phyloP scores from a whole-genome alignment of 176 grass and related monocot genomes.

The Pharus latifolius region DNA sequence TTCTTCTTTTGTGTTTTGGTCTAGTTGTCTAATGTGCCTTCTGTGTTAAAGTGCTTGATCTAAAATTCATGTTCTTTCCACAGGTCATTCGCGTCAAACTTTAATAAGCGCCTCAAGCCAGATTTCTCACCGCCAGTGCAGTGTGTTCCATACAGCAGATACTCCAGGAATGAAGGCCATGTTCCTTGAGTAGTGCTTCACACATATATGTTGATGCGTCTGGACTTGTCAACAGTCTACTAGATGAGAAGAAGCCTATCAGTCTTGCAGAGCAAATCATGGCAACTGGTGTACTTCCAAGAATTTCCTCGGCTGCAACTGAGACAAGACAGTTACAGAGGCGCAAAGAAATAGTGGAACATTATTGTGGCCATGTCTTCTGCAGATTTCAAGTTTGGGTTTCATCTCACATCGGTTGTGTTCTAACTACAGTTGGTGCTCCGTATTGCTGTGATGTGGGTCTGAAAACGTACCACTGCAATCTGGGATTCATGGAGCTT shows the following conservation, averaged over 20 bases:
- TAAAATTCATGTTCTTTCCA: not conserved
- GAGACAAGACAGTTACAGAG: not conserved
- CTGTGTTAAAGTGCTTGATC: not conserved
- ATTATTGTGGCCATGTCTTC: not conserved
- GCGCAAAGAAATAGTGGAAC: not conserved
- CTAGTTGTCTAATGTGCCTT: not conserved
- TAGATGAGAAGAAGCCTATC: not conserved
- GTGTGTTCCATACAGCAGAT: constrained; percentile 43
- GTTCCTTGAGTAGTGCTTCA: constrained; percentile 22
- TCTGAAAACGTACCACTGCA: not conserved
- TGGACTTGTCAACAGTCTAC: not conserved
- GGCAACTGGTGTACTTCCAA: not conserved
- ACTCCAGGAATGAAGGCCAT: constrained; percentile 40
- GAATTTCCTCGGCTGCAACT: not conserved
- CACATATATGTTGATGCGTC: not conserved
- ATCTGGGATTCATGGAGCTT: not conserved
- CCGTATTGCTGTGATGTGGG: not conserved
- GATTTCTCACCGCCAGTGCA: constrained; percentile 28
- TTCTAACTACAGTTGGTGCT: not conserved
- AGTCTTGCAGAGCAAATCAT: not conserved
- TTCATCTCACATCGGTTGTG: not conserved
- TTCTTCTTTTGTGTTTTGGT: not conserved
- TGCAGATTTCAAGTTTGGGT: not conserved
- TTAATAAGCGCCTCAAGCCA: constrained; percentile 45
- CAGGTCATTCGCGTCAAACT: constrained; percentile 29